phyloP scores from a whole-genome alignment of 2,329 filamentous ascomycete species.

The Colletotrichum eremochloae region DNA sequence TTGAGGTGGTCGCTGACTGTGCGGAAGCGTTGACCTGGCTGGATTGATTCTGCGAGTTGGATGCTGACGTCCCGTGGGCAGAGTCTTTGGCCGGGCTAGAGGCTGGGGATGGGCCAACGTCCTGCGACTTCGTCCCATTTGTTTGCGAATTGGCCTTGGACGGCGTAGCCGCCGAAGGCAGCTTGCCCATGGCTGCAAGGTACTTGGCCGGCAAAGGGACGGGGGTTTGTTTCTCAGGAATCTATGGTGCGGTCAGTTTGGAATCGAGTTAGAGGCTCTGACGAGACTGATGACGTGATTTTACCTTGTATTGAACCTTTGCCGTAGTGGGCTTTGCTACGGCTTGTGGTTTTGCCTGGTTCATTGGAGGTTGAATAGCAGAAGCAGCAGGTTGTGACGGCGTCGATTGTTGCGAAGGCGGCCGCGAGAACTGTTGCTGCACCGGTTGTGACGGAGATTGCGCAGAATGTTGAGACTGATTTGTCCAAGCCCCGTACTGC shows the following conservation, averaged over 20 bases:
- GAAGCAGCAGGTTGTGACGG: constrained; percentile 6
- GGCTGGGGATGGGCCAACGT: neutral
- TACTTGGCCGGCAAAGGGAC: constrained; percentile 60
- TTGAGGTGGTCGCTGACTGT: neutral
- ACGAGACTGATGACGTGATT: constrained; percentile 28
- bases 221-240: constrained; percentile 57
- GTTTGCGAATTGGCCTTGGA: constrained; percentile 18
- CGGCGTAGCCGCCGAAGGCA: constrained; percentile 44
- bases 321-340: constrained; percentile 32
- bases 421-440: constrained; percentile 45
- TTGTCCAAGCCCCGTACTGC: constrained; percentile 46
- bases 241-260: constrained; percentile 48
- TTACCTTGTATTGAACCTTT: constrained; percentile 46
- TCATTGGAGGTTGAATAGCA: constrained; percentile 9
- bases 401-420: constrained; percentile 30
- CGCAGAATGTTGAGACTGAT: constrained; percentile 15
- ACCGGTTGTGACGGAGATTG: constrained; percentile 16
- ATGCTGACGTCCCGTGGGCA: neutral
- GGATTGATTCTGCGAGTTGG: neutral
- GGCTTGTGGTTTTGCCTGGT: constrained; percentile 20
- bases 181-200: constrained; percentile 55
- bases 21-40: neutral
- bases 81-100: neutral
- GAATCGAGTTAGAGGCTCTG: constrained; percentile 16
- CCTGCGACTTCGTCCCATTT: neutral